These are phyloP conservation scores for Wallemia mellicola DNA, from an alignment of 1,284 basidiomycete genomes.

Conservation along the genomic window DNA sequence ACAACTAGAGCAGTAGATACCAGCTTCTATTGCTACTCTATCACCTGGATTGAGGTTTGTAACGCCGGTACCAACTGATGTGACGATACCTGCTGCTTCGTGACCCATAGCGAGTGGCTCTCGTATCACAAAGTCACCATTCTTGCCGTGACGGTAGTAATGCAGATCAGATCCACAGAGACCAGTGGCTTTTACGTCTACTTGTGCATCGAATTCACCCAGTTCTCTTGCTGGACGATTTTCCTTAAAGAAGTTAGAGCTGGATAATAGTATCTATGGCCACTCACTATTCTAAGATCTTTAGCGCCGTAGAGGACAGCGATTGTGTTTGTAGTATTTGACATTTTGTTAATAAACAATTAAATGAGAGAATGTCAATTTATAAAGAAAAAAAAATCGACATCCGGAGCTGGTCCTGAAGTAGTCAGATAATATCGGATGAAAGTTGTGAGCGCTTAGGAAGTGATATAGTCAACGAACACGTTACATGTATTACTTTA, in stretches of 20 bases:
- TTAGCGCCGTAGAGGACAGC: conserved; percentile 18
- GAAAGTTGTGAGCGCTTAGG: too few relatives aligned
- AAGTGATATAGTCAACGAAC: too few relatives aligned
- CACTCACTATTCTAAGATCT: conserved; percentile 19
- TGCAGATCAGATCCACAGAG: conserved; percentile 77
- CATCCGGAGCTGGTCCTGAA: too few relatives aligned
- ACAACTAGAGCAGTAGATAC: conserved; percentile 46
- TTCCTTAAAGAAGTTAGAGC: conserved; percentile 15
- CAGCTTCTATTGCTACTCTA: conserved; percentile 77
- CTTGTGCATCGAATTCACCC: conserved; percentile 15
- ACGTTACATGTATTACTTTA: too few relatives aligned
- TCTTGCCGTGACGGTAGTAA: conserved; percentile 61
- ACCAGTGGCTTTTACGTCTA: conserved; percentile 39
- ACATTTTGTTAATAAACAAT: too few relatives aligned
- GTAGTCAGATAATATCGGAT: too few relatives aligned
- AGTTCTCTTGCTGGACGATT: conserved; percentile 7
- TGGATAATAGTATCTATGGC: not conserved
- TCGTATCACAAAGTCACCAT: conserved; percentile 57
- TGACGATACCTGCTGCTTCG: conserved; percentile 57
- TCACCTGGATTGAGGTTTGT: conserved; percentile 40
- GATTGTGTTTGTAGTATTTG: conserved; percentile 6
- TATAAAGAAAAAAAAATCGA: too few relatives aligned
- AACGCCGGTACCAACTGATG: conserved; percentile 36
- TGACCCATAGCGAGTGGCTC: conserved; percentile 68
- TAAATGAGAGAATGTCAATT: too few relatives aligned